phyloP scores from a whole-genome alignment of 805 yeast genomes.

The Candida maesae region DNA sequence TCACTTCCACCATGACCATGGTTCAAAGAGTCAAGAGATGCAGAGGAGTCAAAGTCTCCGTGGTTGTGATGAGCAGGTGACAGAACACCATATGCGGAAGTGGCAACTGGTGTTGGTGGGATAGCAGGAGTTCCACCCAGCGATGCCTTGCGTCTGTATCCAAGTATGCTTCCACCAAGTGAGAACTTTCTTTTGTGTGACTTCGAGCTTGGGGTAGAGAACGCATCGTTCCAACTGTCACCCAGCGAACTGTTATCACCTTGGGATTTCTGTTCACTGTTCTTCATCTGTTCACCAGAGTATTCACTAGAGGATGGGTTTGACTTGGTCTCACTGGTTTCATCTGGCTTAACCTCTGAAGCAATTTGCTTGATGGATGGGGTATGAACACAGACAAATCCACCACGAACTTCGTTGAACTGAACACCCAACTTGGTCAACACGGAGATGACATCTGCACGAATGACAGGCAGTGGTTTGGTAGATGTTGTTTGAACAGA shows the following conservation, averaged over 20 bases:
- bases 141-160: conserved; percentile 43
- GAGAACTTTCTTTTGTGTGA: conserved; percentile 62
- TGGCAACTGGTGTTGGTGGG: conserved; percentile 56
- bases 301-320: conserved; percentile 14
- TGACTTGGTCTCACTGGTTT: conserved; percentile 12
- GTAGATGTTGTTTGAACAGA: conserved; percentile 94
- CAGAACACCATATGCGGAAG: conserved; percentile 22
- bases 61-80: conserved; percentile 27
- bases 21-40: conserved; percentile 61
- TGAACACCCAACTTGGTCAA: conserved; percentile 73
- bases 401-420: conserved; percentile 89
- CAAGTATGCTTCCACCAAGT: conserved; percentile 52
- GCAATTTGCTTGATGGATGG: conserved; percentile 36
- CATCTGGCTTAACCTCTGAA: conserved; percentile 5
- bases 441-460: conserved; percentile 77
- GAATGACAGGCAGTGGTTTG: conserved; percentile 82
- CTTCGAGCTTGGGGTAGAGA: conserved; percentile 27
- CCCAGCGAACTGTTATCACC: conserved; percentile 15
- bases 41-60: conserved; percentile 38
- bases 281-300: conserved; percentile 4
- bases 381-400: conserved; percentile 76
- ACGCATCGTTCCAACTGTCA: conserved; percentile 20
- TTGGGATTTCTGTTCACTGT: conserved; percentile 8
- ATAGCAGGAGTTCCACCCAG: conserved; percentile 32
- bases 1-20: conserved; percentile 40